phyloP scores from a whole-genome alignment of 2,329 filamentous ascomycete species.

The Alternaria brassicae region DNA sequence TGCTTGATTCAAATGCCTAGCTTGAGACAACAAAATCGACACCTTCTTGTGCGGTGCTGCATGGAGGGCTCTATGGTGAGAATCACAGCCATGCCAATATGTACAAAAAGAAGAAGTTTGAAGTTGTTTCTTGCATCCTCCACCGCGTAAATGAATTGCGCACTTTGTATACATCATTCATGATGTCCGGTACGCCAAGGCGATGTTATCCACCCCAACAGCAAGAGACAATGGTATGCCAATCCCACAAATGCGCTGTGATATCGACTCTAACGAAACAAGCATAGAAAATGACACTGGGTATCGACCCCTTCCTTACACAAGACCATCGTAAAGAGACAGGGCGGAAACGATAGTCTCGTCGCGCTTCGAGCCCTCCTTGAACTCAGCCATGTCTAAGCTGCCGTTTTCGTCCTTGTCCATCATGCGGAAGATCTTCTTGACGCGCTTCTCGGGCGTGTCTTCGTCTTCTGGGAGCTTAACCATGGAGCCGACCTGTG shows the following conservation, averaged over 20 bases:
- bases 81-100: neutral
- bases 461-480: slow-evolving; percentile 98
- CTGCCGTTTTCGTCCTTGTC: slow-evolving; percentile 99
- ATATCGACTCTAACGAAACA: slow-evolving; percentile 47
- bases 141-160: slow-evolving; percentile 13
- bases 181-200: slow-evolving; percentile 45
- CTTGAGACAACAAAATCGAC: neutral
- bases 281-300: slow-evolving; percentile 41
- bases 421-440: slow-evolving; percentile 99
- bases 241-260: slow-evolving; percentile 48
- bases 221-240: slow-evolving; percentile 42
- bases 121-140: slow-evolving; percentile 18
- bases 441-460: slow-evolving; percentile 96
- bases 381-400: slow-evolving; percentile 97
- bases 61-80: neutral
- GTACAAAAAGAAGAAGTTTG: neutral
- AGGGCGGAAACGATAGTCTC: slow-evolving; percentile 98
- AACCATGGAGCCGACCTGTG: slow-evolving; percentile 95
- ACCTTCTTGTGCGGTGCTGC: neutral
- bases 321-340: slow-evolving; percentile 93
- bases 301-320: slow-evolving; percentile 59
- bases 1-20: neutral
- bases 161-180: slow-evolving; percentile 44
- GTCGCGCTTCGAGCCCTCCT: slow-evolving; percentile 97
- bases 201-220: slow-evolving; percentile 37